Percentiles rank a stretch among this genome's conserved stretches.
These are phyloP conservation scores for Gnaphalium uliginosum DNA, from an alignment of 129 eudicot genomes.

Conservation along the genomic window DNA sequence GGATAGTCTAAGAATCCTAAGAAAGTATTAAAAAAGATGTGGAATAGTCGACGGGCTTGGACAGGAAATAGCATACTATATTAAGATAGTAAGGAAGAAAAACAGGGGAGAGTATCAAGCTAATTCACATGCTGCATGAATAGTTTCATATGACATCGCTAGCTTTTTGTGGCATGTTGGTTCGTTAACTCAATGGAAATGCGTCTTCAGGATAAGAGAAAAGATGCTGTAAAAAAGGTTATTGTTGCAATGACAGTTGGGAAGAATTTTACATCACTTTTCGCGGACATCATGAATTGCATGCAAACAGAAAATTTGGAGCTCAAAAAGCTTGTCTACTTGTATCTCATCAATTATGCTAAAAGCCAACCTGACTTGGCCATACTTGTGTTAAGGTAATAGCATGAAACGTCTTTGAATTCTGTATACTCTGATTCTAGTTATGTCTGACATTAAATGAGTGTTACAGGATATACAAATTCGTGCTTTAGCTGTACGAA, in stretches of 20 bases:
- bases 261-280: constrained; percentile 92
- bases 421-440: not conserved
- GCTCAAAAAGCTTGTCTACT: constrained; percentile 91
- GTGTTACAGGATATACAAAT: constrained; percentile 75
- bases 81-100: too few relatives aligned
- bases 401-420: not conserved
- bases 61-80: too few relatives aligned
- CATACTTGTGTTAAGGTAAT: constrained; percentile 91
- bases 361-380: constrained; percentile 97
- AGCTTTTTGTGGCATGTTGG: not conserved
- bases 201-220: constrained; percentile 79
- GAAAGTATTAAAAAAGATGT: too few relatives aligned
- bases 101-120: too few relatives aligned
- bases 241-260: constrained; percentile 99
- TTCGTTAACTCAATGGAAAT: not conserved
- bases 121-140: not conserved
- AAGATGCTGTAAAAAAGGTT: constrained; percentile 98
- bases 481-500: constrained; percentile 91
- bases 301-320: constrained; percentile 98
- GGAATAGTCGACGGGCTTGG: too few relatives aligned
- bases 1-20: too few relatives aligned
- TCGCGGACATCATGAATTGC: constrained; percentile 92
- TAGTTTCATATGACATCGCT: not conserved
- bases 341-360: constrained; percentile 96
- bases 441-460: not conserved